Evolutionary conservation across 2,329 filamentous ascomycete species (phyloP), one percentile per base, ranked within the genome.

Genomic region (Penicillium psychrosexuale): DNA sequence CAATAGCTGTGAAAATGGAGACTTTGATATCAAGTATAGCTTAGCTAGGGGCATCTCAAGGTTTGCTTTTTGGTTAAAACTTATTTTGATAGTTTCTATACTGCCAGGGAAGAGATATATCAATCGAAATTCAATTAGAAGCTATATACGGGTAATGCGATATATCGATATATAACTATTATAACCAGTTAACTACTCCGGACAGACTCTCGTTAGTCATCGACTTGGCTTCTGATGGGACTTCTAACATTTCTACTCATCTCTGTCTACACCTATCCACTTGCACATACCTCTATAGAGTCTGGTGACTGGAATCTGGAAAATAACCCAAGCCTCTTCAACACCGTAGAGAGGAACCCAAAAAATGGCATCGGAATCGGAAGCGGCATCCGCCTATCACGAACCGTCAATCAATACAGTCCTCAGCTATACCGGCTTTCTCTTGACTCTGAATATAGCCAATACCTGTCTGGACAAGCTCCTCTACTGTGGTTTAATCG

Each of bases 401-500:
- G 86, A 89, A 62, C 85, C 86, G 0, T 70, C 70, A 0, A 84
- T 90, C 17, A 60, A 73, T 8, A 80, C 77, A 0, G 80, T 91
- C 43, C 77, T 90, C 2, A 78, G 82, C 40, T 77, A 82, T 5
- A 74, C 85, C 0, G 84, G 83, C 0, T 86, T 91, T 60, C 69
- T 90, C 0, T 66, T 90, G 0, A 67, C 83, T 0, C 78, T 89
- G 42, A 89, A 89, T 60, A 42, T 80, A 6, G 61, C 82, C 56
- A 84, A 85, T 58, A 75, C 76, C 52, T 64, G 78, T 0, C 76
- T 90, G 1, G 82, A 91, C 61, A 77, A 72, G 13, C 61, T 83
- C 0, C 65, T 89, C 0, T 89, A 86, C 67, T 90, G 87, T 64
- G 88, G 88, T 0, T 79, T 91, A 0, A 73, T 91, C 7, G 89